These are phyloP conservation scores for Dioscorea zingiberensis DNA, from an alignment of 106 monocot species.

Conservation along the genomic window DNA sequence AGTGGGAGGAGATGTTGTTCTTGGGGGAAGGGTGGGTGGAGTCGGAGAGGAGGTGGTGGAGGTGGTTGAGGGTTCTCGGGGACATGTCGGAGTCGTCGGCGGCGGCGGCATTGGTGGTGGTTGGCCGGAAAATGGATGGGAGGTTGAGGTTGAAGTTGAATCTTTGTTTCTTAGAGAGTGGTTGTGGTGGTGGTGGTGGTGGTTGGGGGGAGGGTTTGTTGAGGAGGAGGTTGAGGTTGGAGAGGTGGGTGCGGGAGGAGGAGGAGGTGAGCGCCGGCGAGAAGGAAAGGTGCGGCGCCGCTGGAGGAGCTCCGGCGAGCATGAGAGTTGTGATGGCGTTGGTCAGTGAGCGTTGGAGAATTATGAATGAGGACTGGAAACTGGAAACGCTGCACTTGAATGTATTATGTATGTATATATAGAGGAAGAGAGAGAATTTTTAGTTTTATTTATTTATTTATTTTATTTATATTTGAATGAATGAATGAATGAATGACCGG, in stretches of 20 bases:
- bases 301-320: neutral
- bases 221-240: slow-evolving; percentile 52
- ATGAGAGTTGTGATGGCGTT: too few relatives aligned
- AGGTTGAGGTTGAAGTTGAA: slow-evolving; percentile 36
- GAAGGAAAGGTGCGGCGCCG: neutral
- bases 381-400: too few relatives aligned
- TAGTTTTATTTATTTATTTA: too few relatives aligned
- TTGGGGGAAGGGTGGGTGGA: slow-evolving; percentile 54
- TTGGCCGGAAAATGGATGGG: slow-evolving; percentile 14
- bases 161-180: neutral
- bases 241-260: slow-evolving; percentile 44
- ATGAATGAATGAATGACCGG: too few relatives aligned
- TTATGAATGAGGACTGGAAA: too few relatives aligned
- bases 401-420: too few relatives aligned
- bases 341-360: too few relatives aligned
- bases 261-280: neutral
- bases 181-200: neutral
- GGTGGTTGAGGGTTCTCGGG: slow-evolving; percentile 38
- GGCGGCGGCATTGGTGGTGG: neutral
- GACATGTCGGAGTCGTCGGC: slow-evolving; percentile 42
- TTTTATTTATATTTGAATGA: too few relatives aligned
- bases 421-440: too few relatives aligned
- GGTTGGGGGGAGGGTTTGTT: slow-evolving; percentile 4
- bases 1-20: slow-evolving; percentile 24
- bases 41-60: slow-evolving; percentile 48